A percentile compares a stretch with the other conserved stretches of the same genome.
These are phyloP conservation scores for Cajanus cajan DNA, from an alignment of 306 rosid genomes.

Conservation along the genomic window DNA sequence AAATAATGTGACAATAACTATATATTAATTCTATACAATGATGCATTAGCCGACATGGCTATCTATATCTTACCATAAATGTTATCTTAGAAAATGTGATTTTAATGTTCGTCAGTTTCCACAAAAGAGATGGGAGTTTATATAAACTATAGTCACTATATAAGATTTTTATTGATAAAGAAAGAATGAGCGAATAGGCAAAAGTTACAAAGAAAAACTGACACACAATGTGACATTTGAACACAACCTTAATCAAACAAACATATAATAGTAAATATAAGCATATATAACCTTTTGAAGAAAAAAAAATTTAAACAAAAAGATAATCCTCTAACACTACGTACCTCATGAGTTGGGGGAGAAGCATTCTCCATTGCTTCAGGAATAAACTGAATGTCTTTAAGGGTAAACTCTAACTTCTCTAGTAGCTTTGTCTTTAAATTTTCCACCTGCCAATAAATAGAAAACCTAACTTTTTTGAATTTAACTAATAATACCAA, in stretches of 20 bases:
- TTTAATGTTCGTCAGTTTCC: constrained; percentile 14
- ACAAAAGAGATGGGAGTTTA: background rate
- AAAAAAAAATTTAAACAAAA: background rate
- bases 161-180: background rate
- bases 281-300: background rate
- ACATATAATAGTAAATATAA: background rate
- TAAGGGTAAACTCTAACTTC: constrained; percentile 67
- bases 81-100: constrained; percentile 37
- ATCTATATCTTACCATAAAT: background rate
- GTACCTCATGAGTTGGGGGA: constrained; percentile 61
- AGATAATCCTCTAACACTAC: constrained; percentile 10
- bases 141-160: background rate
- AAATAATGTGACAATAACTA: background rate
- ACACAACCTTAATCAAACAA: constrained; percentile 10
- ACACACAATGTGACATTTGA: background rate
- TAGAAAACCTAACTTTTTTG: constrained; percentile 22
- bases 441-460: constrained; percentile 65
- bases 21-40: background rate
- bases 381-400: constrained; percentile 57
- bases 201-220: background rate
- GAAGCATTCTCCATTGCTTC: constrained; percentile 49
- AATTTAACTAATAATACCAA: background rate
- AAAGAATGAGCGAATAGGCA: background rate
- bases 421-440: constrained; percentile 72
- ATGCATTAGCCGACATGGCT: background rate